Percentiles rank a stretch among this genome's conserved stretches.
phyloP scores from a whole-genome alignment of 345 rosid species.

The Pistacia vera region DNA sequence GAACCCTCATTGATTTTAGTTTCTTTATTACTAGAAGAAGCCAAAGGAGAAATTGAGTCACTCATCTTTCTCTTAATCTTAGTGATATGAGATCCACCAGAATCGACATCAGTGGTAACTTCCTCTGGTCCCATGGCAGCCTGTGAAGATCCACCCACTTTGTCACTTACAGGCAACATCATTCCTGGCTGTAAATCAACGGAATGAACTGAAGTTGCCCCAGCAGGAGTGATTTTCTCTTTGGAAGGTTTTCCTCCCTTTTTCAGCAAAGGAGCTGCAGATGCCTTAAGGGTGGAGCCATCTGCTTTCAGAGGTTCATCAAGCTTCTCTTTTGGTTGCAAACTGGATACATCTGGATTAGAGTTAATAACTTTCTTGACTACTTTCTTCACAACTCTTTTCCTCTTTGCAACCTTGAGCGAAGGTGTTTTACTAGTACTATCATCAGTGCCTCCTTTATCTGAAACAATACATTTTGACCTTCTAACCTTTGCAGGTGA shows the following conservation, averaged over 20 bases:
- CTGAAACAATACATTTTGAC: constrained; percentile 29
- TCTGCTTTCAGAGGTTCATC: constrained; percentile 25
- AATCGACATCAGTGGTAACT: constrained; percentile 20
- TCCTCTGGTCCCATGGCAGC: constrained; percentile 27
- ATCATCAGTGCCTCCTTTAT: constrained; percentile 36
- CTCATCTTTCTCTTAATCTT: constrained; percentile 37
- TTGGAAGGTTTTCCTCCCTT: constrained; percentile 26
- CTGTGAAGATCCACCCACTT: constrained; percentile 28
- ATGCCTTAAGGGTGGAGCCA: constrained; percentile 17
- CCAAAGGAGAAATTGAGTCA: constrained; percentile 25
- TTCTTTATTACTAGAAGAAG: constrained; percentile 34
- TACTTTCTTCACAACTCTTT: constrained; percentile 48
- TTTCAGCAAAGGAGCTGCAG: constrained; percentile 22
- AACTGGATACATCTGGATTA: constrained; percentile 17
- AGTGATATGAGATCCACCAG: constrained; percentile 17
- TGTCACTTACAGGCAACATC: constrained; percentile 26
- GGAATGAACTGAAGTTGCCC: constrained; percentile 20
- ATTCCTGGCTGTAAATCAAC: constrained; percentile 26
- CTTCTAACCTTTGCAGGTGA: constrained; percentile 25
- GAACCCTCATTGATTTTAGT: constrained; percentile 30
- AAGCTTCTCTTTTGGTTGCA: constrained; percentile 24
- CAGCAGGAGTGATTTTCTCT: constrained; percentile 22
- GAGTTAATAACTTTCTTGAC: constrained; percentile 36
- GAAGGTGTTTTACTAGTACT: constrained; percentile 34
- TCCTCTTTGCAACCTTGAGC: constrained; percentile 52